Evolutionary conservation across 257 asterid genomes (phyloP).

Genomic region (Oldenlandia corymbosa): DNA sequence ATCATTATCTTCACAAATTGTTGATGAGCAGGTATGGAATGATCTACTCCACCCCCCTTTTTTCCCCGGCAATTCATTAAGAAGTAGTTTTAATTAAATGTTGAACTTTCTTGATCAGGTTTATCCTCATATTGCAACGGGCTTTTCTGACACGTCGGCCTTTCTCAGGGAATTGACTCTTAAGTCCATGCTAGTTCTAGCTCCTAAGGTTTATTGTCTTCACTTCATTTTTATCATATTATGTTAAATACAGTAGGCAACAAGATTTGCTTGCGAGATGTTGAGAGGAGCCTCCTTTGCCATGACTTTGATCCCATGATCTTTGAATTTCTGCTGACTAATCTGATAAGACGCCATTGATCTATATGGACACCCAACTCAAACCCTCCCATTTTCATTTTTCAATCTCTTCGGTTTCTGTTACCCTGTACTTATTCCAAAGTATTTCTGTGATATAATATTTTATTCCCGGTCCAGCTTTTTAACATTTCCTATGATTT

Average conservation of each 20-base stretch:
- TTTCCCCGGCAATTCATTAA: conserved; percentile 17
- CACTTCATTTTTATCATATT: not conserved
- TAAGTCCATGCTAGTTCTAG: conserved; percentile 94
- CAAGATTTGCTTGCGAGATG: not conserved
- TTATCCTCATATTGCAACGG: conserved; percentile 91
- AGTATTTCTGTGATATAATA: no score
- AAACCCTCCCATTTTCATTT: no score
- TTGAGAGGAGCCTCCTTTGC: not conserved
- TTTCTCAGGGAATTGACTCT: conserved; percentile 90
- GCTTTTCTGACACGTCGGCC: conserved; percentile 95
- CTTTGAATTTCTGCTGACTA: not conserved
- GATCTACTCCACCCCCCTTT: conserved; percentile 1
- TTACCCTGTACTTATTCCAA: no score
- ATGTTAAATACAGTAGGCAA: no score
- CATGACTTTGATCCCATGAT: not conserved
- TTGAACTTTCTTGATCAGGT: conserved; percentile 45
- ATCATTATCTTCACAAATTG: conserved; percentile 72
- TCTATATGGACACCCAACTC: no score
- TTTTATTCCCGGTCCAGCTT: no score
- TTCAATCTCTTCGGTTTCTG: no score
- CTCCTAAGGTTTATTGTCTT: conserved; percentile 72
- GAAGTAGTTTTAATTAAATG: not conserved
- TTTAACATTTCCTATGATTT: no score
- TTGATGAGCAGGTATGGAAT: conserved; percentile 81
- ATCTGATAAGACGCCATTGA: not conserved